phyloP scores from a whole-genome alignment of 805 yeast species.

The Saccharomyces mikatae region DNA sequence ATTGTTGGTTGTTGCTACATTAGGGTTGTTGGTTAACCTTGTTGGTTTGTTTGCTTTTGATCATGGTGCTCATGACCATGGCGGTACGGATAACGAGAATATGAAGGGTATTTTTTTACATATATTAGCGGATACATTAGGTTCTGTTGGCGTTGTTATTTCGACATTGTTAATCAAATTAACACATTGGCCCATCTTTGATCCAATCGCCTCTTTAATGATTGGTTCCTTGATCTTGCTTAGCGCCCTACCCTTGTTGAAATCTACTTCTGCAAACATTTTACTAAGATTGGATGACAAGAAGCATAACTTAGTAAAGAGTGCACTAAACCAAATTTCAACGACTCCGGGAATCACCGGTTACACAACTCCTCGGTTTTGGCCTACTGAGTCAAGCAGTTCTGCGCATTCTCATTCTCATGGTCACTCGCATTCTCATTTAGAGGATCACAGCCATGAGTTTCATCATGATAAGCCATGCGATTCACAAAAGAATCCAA shows the following conservation, averaged over 20 bases:
- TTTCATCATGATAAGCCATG: slow-evolving; percentile 14
- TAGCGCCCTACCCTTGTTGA: slow-evolving; percentile 78
- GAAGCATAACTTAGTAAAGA: slow-evolving; percentile 57
- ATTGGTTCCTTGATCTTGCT: slow-evolving; percentile 73
- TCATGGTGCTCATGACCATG: slow-evolving; percentile 56
- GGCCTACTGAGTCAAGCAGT: slow-evolving; percentile 49
- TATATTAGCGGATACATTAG: slow-evolving; percentile 89
- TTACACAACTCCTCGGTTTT: slow-evolving; percentile 83
- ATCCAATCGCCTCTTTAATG: slow-evolving; percentile 84
- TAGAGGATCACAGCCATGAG: slow-evolving; percentile 4
- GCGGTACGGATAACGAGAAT: slow-evolving; percentile 42
- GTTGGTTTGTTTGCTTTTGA: slow-evolving; percentile 93
- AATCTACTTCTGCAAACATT: slow-evolving; percentile 69
- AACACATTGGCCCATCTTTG: slow-evolving; percentile 67
- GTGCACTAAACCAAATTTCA: slow-evolving; percentile 58
- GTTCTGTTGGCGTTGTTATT: slow-evolving; percentile 93
- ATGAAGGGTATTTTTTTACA: slow-evolving; percentile 94
- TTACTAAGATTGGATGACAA: slow-evolving; percentile 51
- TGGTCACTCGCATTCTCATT: slow-evolving; percentile 19
- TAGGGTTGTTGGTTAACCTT: slow-evolving; percentile 81
- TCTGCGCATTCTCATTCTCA: slow-evolving; percentile 22
- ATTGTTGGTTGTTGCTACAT: slow-evolving; percentile 68
- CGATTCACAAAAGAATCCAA: slow-evolving; percentile 19
- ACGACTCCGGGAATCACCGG: slow-evolving; percentile 73
- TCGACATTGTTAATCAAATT: slow-evolving; percentile 72